Evolutionary conservation across 306 rosid species (phyloP), one percentile per base, ranked within the genome.

Genomic region (Dicorynia guianensis): DNA sequence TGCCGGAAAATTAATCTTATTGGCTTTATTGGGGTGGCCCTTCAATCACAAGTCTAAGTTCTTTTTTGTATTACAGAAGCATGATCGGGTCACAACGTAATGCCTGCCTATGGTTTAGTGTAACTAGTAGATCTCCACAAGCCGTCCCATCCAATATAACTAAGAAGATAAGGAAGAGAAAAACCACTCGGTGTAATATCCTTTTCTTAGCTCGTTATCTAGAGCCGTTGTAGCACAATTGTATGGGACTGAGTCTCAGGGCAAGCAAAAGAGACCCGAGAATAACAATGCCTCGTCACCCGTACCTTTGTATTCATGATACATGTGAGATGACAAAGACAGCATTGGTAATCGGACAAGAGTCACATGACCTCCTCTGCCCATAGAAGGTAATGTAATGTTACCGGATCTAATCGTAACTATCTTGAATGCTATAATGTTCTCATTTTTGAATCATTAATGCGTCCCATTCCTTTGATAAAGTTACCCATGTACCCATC

Each of bases 81-180:
- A 36, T 49, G 61, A 49, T 48, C 50, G 48, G 48, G 39, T 79
- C 15, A 1, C 30, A 25, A 25, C 30, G 30, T 25, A 25, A 25
- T 25, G 30, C 30, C 30, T 25, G 12, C 12, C 53, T 11, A 11
- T 47, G 15, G 53, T 12, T 13, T 15, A 38, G 63, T 57, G 49
- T 14, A 82, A 58, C 17, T 30, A 25, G 25, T 46, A 53, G 18
- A 36, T 12, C 19, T 17, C 61, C 20, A 35, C 69, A 58, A 13
- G 39, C 4, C 14, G 64, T 63, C 46, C 25, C 58, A 43, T n/a
- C 54, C 20, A 1, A 39, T 34, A 56, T 49, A 69, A 47, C 68
- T 14, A 79, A 36, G 5, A 64, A 56, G 56, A 12, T 10, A 69
- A 10, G 4, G 40, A 75, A 63, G 81, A 42, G 69, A 61, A 75